Base-by-base conservation (phyloP, 371 early-diverging fungal species). In the Mycotypha africana region DNA sequence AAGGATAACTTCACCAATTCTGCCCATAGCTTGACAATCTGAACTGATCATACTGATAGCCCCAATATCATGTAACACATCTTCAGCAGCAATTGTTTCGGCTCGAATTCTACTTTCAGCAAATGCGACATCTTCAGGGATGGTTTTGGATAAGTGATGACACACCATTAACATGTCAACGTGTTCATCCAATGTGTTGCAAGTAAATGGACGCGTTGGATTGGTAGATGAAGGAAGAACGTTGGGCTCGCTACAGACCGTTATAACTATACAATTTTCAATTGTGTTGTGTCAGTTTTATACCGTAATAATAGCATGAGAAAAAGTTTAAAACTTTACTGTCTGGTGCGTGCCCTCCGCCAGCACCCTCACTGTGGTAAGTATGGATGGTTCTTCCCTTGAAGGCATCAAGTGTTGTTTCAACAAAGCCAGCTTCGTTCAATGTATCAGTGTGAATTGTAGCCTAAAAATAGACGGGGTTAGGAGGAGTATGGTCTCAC, bases 151-250 rank as follows among this genome's bases (percentile, higher is more conserved):
- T 42, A 96, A 68, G 50, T 96, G 97, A 63, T 96, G 97, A 61
- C 97, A 96, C 9, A 91, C 95, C 95, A 94, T 93, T 25, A 96
- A 65, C 97, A 96, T 94, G 56, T 96, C 97, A 20, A 96, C 81
- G 60, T 96, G 97, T 56, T 96, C 97, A 61, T 96, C 97, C 33
- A 94, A 67, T 5, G 97, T 96, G 65, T 96, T 96, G 31, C 74
- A 65, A 32, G 94, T 92, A 55, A 77, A 96, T 0, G 94, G 93
- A 15, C 94, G 75, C 0, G 97, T 96, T 0, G 97, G 96, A 41
- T 93, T 96, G 19, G 97, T 96, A 19, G 92, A 91, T 1, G 91
- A 89, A 2, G 95, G 89, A 17, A 95, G 77, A 9, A 95, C 92
- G 45, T 90, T 89, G 9, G 79, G 72, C 39, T 85, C 80, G 42